These are phyloP conservation scores for Taphrina pruni DNA, from an alignment of 1,139 yeast genomes.

Conservation along the genomic window DNA sequence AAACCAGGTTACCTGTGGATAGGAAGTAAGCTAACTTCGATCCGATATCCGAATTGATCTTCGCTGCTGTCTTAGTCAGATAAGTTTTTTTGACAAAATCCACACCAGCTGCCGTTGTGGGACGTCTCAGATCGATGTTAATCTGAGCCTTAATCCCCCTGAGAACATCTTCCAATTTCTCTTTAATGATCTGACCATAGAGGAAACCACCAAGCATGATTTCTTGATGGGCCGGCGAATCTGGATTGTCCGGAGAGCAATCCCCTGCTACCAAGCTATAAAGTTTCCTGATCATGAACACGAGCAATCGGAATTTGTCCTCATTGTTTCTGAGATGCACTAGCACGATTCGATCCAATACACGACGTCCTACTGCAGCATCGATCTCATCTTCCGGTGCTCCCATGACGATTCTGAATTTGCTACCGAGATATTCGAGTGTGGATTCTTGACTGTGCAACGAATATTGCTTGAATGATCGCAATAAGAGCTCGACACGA, in stretches of 20 bases:
- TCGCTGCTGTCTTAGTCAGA: constrained; percentile 75
- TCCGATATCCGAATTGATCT: constrained; percentile 92
- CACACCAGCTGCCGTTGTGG: constrained; percentile 65
- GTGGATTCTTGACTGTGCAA: constrained; percentile 84
- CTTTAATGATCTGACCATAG: constrained; percentile 95
- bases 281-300: constrained; percentile 93
- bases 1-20: constrained; percentile 95
- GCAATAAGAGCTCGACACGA: constrained; percentile 89
- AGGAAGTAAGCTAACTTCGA: constrained; percentile 90
- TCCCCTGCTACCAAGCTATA: constrained; percentile 96
- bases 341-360: constrained; percentile 79
- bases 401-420: constrained; percentile 90
- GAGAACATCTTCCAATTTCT: constrained; percentile 91
- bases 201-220: constrained; percentile 93
- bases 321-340: constrained; percentile 76
- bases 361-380: constrained; percentile 86
- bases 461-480: constrained; percentile 82
- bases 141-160: constrained; percentile 74
- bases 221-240: constrained; percentile 99
- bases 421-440: constrained; percentile 90
- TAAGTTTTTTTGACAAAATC: constrained; percentile 84
- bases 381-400: constrained; percentile 88
- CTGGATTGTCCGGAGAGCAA: constrained; percentile 97
- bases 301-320: constrained; percentile 83
- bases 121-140: constrained; percentile 76